Percentiles rank a stretch among this genome's conserved stretches.
Evolutionary conservation across 345 rosid genomes (phyloP).

Genomic region (Crucihimalaya himalaica): DNA sequence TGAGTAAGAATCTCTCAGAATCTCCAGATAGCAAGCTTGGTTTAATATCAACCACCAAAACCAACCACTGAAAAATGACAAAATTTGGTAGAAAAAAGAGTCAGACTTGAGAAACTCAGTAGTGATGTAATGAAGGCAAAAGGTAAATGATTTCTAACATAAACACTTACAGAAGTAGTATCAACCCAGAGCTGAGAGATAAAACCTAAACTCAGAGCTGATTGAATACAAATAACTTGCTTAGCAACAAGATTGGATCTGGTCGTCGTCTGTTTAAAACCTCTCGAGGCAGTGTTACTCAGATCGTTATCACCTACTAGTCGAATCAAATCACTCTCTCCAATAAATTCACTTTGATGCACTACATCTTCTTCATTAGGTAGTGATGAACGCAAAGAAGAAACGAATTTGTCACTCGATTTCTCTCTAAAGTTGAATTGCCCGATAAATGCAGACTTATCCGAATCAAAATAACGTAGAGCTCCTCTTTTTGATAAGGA

Average conservation of each 20-base stretch:
- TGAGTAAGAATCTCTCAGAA: slow-evolving; percentile 69
- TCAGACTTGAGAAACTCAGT: background rate
- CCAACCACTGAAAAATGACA: slow-evolving; percentile 59
- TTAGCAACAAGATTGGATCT: slow-evolving; percentile 78
- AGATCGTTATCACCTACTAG: slow-evolving; percentile 1
- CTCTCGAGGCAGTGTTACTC: slow-evolving; percentile 33
- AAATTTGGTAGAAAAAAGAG: background rate
- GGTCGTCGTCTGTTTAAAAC: slow-evolving; percentile 50
- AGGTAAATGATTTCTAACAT: background rate
- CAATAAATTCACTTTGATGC: background rate
- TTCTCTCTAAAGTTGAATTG: slow-evolving; percentile 48
- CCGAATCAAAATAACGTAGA: background rate
- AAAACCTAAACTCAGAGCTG: slow-evolving; percentile 80
- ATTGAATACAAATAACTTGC: slow-evolving; percentile 74
- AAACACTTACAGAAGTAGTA: slow-evolving; percentile 54
- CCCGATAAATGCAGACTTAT: slow-evolving; percentile 7
- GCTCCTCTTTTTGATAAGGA: background rate
- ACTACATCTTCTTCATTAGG: slow-evolving; percentile 24
- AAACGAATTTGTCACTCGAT: slow-evolving; percentile 18
- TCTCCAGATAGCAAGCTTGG: slow-evolving; percentile 86
- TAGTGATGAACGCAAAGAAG: slow-evolving; percentile 18
- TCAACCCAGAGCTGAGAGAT: slow-evolving; percentile 91
- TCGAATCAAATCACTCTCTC: slow-evolving; percentile 39
- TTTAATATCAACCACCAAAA: slow-evolving; percentile 71
- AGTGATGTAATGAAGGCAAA: background rate